Conservation (phyloP, 1,284 basidiomycete species). For the Gomphus bonarii region DNA sequence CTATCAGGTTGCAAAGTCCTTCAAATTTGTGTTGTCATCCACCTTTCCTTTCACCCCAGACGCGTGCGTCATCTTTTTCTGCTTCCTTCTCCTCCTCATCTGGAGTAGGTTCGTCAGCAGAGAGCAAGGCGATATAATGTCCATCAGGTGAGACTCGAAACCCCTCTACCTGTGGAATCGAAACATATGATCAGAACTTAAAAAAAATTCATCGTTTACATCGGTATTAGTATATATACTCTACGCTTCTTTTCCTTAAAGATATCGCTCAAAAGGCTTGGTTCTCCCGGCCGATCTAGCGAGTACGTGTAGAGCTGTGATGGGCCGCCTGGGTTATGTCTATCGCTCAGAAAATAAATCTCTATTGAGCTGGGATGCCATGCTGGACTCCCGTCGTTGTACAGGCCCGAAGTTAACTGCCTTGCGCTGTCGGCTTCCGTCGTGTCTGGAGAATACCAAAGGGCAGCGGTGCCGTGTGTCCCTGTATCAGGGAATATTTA, state of each 20-base stretch:
- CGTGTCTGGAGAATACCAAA: conserved; percentile 13
- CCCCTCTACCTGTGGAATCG: background rate
- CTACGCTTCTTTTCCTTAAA: conserved; percentile 5
- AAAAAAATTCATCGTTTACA: background rate
- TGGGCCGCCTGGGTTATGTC: conserved; percentile 14
- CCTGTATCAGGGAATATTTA: background rate
- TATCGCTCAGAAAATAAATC: conserved; percentile 15
- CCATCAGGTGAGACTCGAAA: conserved; percentile 17
- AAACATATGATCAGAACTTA: background rate
- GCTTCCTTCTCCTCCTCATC: conserved; percentile 14
- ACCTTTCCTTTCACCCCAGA: conserved; percentile 14
- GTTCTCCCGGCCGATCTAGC: background rate
- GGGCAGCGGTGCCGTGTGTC: conserved; percentile 11
- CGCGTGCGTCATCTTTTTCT: conserved; percentile 14
- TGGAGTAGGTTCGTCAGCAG: conserved; percentile 13
- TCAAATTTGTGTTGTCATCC: background rate
- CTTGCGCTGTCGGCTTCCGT: conserved; percentile 8
- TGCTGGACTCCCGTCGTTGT: conserved; percentile 11
- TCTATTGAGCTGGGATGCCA: conserved; percentile 14
- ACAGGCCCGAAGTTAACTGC: conserved; percentile 15
- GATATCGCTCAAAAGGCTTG: background rate
- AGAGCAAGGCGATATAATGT: conserved; percentile 15
- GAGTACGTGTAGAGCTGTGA: conserved; percentile 12
- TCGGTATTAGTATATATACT: background rate
- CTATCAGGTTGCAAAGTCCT: background rate